A percentile compares a stretch with the other conserved stretches of the same genome.
Conservation (phyloP, 805 yeast species). For the Cyberlindnera mrakii region DNA sequence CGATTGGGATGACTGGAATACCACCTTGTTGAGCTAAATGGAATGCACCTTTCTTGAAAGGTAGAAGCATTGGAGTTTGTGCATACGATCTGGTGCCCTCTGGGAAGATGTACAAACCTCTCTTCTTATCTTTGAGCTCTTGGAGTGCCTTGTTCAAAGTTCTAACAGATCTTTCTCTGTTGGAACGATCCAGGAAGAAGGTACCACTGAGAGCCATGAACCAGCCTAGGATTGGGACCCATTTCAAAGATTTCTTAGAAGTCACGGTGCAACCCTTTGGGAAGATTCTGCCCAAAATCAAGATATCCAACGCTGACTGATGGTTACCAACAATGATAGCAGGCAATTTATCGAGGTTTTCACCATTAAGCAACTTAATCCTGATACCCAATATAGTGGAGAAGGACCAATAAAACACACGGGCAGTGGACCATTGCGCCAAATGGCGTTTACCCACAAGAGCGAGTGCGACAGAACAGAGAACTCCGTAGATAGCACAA, state of each 20-base stretch:
- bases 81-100: constrained; percentile 94
- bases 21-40: constrained; percentile 92
- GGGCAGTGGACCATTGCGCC: constrained; percentile 86
- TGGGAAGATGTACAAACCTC: constrained; percentile 86
- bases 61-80: constrained; percentile 60
- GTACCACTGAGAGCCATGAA: constrained; percentile 90
- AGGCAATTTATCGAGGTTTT: constrained; percentile 53
- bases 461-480: constrained; percentile 63
- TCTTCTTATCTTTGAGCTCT: constrained; percentile 52
- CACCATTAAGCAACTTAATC: constrained; percentile 63
- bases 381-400: constrained; percentile 61
- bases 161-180: constrained; percentile 65
- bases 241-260: constrained; percentile 79
- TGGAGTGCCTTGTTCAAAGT: constrained; percentile 68
- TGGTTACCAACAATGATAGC: constrained; percentile 83
- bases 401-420: constrained; percentile 64
- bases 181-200: constrained; percentile 80
- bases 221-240: constrained; percentile 92
- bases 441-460: constrained; percentile 69
- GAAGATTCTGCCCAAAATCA: constrained; percentile 75
- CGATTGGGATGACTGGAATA: constrained; percentile 84
- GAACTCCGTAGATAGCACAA: constrained; percentile 70
- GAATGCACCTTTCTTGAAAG: constrained; percentile 97
- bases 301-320: constrained; percentile 83
- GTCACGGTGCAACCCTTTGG: constrained; percentile 89